phyloP scores from a whole-genome alignment of 2,329 filamentous ascomycete genomes.

The Neonectria coccinea region DNA sequence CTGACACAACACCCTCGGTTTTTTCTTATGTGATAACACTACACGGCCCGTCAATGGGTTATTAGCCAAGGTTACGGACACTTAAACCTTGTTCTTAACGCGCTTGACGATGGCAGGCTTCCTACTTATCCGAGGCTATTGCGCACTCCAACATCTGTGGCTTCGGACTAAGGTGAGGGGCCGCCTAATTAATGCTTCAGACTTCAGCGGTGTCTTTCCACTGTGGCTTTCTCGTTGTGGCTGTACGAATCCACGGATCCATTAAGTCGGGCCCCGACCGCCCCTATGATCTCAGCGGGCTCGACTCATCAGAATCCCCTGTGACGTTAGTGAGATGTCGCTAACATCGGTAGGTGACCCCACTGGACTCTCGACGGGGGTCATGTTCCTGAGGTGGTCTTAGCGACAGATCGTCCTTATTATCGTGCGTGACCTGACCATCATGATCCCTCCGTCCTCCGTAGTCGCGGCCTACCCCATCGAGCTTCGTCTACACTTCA shows the following conservation, averaged over 20 bases:
- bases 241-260: neutral
- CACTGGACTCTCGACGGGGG: neutral
- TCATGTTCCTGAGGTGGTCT: neutral
- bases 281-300: neutral
- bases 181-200: neutral
- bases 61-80: slow-evolving; percentile 3
- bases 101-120: neutral
- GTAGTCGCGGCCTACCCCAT: neutral
- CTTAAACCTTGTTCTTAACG: neutral
- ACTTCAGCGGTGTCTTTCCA: neutral
- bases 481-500: slow-evolving; percentile 1
- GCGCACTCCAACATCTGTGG: neutral
- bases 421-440: slow-evolving; percentile 6
- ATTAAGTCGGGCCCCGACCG: no score
- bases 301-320: neutral
- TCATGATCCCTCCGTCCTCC: slow-evolving; percentile 1
- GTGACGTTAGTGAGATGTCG: neutral
- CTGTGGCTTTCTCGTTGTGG: neutral
- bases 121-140: slow-evolving; percentile 6
- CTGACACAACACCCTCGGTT: no score
- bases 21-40: neutral
- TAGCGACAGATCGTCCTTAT: neutral
- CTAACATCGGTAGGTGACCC: slow-evolving; percentile 2
- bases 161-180: neutral
- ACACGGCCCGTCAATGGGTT: neutral